Evolutionary conservation across 805 yeast species (phyloP).

Genomic region (Candida vaughaniae): DNA sequence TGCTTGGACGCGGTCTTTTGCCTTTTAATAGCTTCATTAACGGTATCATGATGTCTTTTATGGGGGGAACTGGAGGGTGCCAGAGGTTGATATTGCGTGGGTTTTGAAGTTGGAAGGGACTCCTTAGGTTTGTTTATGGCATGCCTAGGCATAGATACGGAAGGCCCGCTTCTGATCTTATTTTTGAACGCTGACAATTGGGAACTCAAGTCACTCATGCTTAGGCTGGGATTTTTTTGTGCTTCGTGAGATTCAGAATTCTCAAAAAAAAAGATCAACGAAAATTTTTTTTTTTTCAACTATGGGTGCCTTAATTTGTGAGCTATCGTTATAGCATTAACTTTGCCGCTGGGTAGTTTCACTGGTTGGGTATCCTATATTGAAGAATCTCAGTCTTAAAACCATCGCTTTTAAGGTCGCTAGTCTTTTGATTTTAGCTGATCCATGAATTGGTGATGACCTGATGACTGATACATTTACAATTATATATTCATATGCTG

Average conservation of each 20-base stretch:
- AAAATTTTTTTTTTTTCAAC: constrained; percentile 6
- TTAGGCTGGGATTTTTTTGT: background rate
- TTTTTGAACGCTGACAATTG: constrained; percentile 47
- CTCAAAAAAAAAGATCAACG: background rate
- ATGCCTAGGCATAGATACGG: constrained; percentile 34
- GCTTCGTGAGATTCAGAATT: constrained; percentile 3
- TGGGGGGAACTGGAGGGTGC: constrained; percentile 7
- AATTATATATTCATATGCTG: background rate
- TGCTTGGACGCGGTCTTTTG: constrained; percentile 23
- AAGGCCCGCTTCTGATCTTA: constrained; percentile 44
- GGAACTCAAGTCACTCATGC: constrained; percentile 41
- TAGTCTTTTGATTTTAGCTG: constrained; percentile 50
- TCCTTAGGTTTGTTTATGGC: constrained; percentile 17
- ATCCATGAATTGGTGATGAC: constrained; percentile 98
- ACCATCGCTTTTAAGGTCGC: constrained; percentile 99
- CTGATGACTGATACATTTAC: constrained; percentile 78
- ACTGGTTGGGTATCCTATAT: constrained; percentile 22
- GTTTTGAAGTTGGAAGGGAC: constrained; percentile 12
- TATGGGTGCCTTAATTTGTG: constrained; percentile 8
- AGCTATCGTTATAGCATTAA: constrained; percentile 10
- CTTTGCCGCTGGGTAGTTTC: constrained; percentile 8
- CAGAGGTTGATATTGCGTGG: constrained; percentile 1
- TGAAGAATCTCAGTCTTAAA: constrained; percentile 67
- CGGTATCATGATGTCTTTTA: constrained; percentile 19
- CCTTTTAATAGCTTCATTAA: constrained; percentile 35